These are phyloP conservation scores for Pestalotiopsis sp. DNA, from an alignment of 2,329 filamentous ascomycete genomes.

Conservation along the genomic window DNA sequence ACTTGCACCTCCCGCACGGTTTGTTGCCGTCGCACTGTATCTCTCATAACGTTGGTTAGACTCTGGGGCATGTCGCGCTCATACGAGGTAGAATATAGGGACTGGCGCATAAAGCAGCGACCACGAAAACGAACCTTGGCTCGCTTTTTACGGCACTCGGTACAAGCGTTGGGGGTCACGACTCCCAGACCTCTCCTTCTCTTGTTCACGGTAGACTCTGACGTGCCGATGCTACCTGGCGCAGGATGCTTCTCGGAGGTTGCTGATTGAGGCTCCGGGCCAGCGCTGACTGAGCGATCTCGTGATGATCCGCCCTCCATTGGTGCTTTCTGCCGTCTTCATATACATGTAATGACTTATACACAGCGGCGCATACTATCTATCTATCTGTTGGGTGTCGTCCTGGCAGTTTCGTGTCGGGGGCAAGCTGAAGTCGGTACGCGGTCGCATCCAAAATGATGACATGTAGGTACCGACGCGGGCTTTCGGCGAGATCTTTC, in stretches of 20 bases:
- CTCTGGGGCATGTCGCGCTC: neutral
- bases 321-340: constrained; percentile 12
- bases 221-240: constrained; percentile 8
- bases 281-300: constrained; percentile 20
- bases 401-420: neutral
- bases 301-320: constrained; percentile 31
- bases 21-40: constrained; percentile 59
- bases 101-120: neutral
- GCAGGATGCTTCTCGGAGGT: constrained; percentile 23
- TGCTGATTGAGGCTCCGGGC: constrained; percentile 20
- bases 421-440: neutral
- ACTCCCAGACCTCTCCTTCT: constrained; percentile 56
- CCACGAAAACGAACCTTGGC: constrained; percentile 49
- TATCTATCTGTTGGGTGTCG: neutral
- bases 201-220: constrained; percentile 42
- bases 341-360: neutral
- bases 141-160: constrained; percentile 63
- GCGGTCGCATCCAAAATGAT: neutral
- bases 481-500: neutral
- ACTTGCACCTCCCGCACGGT: constrained; percentile 57
- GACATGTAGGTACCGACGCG: neutral
- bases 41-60: neutral
- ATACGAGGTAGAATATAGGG: constrained; percentile 6
- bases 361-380: neutral
- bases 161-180: constrained; percentile 62